Evolutionary conservation across 495 filamentous ascomycete genomes (phyloP), one percentile per base, ranked within the genome.

Genomic region (Hypoxylon rickii): DNA sequence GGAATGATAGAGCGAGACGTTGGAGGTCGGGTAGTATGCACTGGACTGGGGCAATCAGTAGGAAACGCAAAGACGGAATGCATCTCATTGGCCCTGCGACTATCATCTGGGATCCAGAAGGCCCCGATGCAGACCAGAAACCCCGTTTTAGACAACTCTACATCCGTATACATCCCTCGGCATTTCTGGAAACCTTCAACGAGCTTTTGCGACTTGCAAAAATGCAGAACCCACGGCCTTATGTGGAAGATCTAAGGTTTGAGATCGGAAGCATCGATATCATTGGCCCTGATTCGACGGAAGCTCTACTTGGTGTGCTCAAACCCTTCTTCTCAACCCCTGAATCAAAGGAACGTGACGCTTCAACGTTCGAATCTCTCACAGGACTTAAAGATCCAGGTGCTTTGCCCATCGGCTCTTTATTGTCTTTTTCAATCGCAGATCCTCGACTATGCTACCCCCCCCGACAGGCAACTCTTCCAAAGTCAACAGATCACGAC

Each of bases 201-300:
- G 83, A 89, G 58, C 59, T 96, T n/a, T 65, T 92, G 32, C 79
- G 76, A 26, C 64, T 88, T 6, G 80, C 83, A 8, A 92, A 90
- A 64, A 75, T 79, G 39, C 87, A 92, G 65, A 84, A 81, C 22
- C 89, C 90, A 3, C 76, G 75, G 7, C 83, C 93, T 16, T 84
- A 83, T 48, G 66, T 96, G n/a, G 90, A 96, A 66, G 94, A 98
- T 65, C 69, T 98, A 11, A 83, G 94, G 2, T 97, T 90, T 64
- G 92, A 97, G 61, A 87, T 98, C 68, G 94, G 94, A 37, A 96
- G 91, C 66, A 93, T 97, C 43, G 89, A 96, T 56, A 75, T 97
- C 46, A 86, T 82, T 0, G 94, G 94, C 0, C 91, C 94, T 1
- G 88, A 80, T 1, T 88, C 90, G 5, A 92, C 88, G 2, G 91